Percentiles rank a stretch among this genome's conserved stretches.
Evolutionary conservation across 305 asterid species (phyloP).

Genomic region (Fraxinus greggii): DNA sequence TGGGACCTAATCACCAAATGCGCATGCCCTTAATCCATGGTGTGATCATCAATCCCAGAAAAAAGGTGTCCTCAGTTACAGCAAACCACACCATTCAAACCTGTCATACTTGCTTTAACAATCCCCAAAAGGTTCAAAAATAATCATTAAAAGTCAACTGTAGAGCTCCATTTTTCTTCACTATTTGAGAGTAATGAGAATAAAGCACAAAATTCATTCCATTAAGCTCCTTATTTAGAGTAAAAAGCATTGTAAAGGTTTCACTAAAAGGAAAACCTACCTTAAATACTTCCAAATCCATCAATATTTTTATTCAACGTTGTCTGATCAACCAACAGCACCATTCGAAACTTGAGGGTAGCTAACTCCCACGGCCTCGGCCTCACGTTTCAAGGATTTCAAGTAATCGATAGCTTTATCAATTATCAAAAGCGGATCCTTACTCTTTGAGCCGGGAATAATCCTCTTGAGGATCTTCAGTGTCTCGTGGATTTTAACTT

Average conservation of each 20-base stretch:
- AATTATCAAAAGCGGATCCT: constrained; percentile 57
- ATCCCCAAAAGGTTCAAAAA: constrained; percentile 38
- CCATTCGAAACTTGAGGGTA: background rate
- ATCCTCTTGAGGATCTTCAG: constrained; percentile 49
- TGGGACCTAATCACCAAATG: constrained; percentile 38
- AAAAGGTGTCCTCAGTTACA: background rate
- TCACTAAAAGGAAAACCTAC: constrained; percentile 26
- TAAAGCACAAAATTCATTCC: constrained; percentile 31
- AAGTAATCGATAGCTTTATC: constrained; percentile 65
- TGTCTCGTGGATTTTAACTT: constrained; percentile 45
- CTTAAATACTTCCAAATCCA: constrained; percentile 34
- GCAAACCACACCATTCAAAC: background rate
- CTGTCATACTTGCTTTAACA: constrained; percentile 31
- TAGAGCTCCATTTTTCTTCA: constrained; percentile 39
- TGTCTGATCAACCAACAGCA: background rate
- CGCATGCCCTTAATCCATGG: constrained; percentile 69
- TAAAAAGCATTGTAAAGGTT: constrained; percentile 13
- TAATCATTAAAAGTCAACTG: constrained; percentile 50
- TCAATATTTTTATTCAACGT: constrained; percentile 28
- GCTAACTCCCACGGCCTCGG: constrained; percentile 25
- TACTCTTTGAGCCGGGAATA: constrained; percentile 45
- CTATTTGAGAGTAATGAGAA: constrained; percentile 15
- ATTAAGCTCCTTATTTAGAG: constrained; percentile 28
- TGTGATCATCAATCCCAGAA: background rate
- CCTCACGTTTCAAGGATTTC: constrained; percentile 57